Evolutionary conservation across 2,329 filamentous ascomycete genomes (phyloP), one percentile per base, ranked within the genome.

Genomic region (Verticillium tricorpus): DNA sequence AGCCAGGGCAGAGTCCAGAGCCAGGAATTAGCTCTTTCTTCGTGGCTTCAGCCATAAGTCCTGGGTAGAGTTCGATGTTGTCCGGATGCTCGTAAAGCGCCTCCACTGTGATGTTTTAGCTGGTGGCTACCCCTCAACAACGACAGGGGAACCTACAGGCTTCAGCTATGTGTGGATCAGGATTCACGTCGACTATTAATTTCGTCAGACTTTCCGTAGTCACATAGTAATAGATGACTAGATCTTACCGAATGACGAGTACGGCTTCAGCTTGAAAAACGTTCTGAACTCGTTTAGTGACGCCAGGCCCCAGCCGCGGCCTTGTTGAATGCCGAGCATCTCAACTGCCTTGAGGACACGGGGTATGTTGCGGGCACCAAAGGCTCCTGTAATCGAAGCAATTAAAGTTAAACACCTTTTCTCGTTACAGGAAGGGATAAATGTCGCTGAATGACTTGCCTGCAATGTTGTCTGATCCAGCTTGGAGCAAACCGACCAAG

Each of bases 21-120:
- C 84, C 84, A 0, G 85, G 78, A 54, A 77, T 72, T 61, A 80
- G 79, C 1, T 76, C 74, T 0, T 78, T 76, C 69, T 87, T 86
- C 34, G 77, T 75, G 59, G 85, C 80, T 69, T 88, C 85, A n/a
- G 83, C 76, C 64, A 90, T 82, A 1, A 91, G 74, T 11, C 89
- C 89, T 0, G 88, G 88, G 68, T 91, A 91, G 6, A 91, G 77
- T 69, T 91, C 89, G 14, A 91, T 85, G 70, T 83, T 84, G 65
- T 89, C 87, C 0, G 86, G 86, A 57, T 87, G 79, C 25, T 82
- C 80, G 71, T 89, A 89, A 14, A 89, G 74, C 65, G 84, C 78
- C 63, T 84, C 81, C 4, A 89, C 77, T 8, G 80, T 75, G 32
- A 40, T 40, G 81, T 5, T 2, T 57, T 37, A 57, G 56, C 56